These are phyloP conservation scores for Pseudoneurospora amorphoporcata DNA, from an alignment of 495 filamentous ascomycete species.

Conservation along the genomic window DNA sequence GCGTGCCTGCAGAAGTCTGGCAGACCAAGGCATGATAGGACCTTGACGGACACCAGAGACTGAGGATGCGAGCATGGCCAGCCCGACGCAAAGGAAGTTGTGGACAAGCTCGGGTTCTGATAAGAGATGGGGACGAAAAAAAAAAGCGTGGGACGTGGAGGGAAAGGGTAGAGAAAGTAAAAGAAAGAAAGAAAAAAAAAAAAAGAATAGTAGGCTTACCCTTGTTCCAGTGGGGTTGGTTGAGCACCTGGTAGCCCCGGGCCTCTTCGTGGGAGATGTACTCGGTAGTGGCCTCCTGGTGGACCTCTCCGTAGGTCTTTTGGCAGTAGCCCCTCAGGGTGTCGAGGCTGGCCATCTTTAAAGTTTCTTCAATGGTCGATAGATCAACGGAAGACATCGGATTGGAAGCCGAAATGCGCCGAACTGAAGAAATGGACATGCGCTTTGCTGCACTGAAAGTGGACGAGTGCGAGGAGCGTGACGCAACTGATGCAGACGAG, in stretches of 20 bases:
- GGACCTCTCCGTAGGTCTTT: constrained; percentile 40
- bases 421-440: constrained; percentile 38
- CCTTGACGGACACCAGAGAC: constrained; percentile 1
- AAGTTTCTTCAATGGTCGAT: constrained; percentile 40
- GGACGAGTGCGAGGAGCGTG: constrained; percentile 42
- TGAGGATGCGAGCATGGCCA: not conserved
- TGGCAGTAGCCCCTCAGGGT: constrained; percentile 41
- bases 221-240: constrained; percentile 50
- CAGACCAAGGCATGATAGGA: not conserved
- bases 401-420: constrained; percentile 41
- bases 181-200: not conserved
- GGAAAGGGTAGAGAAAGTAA: constrained; percentile 1
- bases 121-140: not conserved
- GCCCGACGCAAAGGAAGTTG: not conserved
- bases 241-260: constrained; percentile 44
- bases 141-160: constrained; percentile 6
- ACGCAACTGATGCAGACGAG: constrained; percentile 28
- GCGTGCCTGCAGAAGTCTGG: not conserved
- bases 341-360: constrained; percentile 44
- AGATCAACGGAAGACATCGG: constrained; percentile 45
- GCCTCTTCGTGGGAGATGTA: constrained; percentile 38
- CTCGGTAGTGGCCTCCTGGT: constrained; percentile 39
- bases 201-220: constrained; percentile 24
- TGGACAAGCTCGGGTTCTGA: not conserved
- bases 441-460: constrained; percentile 37